Evolutionary conservation across 805 yeast genomes (phyloP), one percentile per base, ranked within the genome.

Genomic region (Metschnikowia proteae): DNA sequence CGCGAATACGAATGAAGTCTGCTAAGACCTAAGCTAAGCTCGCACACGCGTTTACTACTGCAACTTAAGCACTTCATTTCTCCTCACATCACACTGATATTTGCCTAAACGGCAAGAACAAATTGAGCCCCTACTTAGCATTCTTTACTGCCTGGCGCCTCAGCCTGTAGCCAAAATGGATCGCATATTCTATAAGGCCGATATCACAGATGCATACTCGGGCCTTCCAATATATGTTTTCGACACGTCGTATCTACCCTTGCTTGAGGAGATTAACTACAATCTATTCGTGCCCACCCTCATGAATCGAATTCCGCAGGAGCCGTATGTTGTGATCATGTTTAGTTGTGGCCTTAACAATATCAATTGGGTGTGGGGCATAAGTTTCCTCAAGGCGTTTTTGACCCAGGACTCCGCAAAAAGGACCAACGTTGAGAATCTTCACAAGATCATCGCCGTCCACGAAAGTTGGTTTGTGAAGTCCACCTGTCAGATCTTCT

Each of bases 391-490:
- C 39, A 76, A 74, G 52, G 67, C 79, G 53, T 74, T 92, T 27
- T 82, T 92, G 1, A 74, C 78, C 11, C 54, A 46, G 13, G 57
- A 50, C 46, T 58, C 65, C n/a, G 73, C 73, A 4, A 66, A 76
- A 40, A 77, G 78, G 48, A 78, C 80, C 51, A 76, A 78, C 45
- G 73, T 78, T 36, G 55, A 60, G 28, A 68, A 68, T 47, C 66
- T 92, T 38, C 68, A 70, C 45, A 84, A 81, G 59, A 72, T 89
- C 3, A 86, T 84, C 54, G 78, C 91, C 29, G 96, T 92, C 2
- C 97, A 92, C 66, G 97, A 91, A 56, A 84, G 86, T 41, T 90
- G 97, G 94, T 79, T 91, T 67, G 79, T 88, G 27, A 81, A 89
- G 57, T 84, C 96, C 0, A 77, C 88, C 33, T 79, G 86, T 11